Base-by-base conservation (phyloP, 164 flowering plant species). In the grape (Vitis vinifera) region DNA sequence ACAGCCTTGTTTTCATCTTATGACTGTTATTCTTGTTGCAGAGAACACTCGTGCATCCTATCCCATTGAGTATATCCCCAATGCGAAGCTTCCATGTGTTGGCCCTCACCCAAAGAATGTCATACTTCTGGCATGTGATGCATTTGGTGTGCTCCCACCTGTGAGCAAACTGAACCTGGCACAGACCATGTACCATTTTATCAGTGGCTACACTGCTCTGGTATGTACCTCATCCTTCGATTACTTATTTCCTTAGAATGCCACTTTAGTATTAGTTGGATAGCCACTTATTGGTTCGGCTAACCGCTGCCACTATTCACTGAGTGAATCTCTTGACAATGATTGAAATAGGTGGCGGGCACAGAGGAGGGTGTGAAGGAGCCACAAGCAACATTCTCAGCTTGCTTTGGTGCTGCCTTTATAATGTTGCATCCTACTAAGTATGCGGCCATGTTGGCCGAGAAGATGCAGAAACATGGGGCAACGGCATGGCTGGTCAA, bases 401-500 rank as follows among this genome's bases (percentile, higher is more conserved):
- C 99, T 49, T 96, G 99, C 74, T 96, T 93, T 74, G 99, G 99
- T 31, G 99, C 99, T 15, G 99, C 99, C 51, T 96, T 96, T 50
- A 93, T 96, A 69, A 96, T 96, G 99, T 51, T 96, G 85, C 99
- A 96, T 67, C 99, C 99, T 16, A 96, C 99, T 27, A 88, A 86
- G 77, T 96, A 96, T 73, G 99, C 98, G 31, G 97, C 97, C 13
- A 92, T 96, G 99, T 79, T 96, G 53, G 98, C 99, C 70, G 95
- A 90, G 72, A 96, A 96, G 78, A 96, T 96, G 99, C 83, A 86
- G 81, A 84, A 83, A 76, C 97, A 93, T 52, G 97, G 99, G 1
- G 97, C 99, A 19, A 96, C 99, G 0, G 99, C 92, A 48, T 96
- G 99, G 99, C 99, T 96, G 19, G 99, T 96, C 61, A 96, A 96